Evolutionary conservation across 768 basidiomycete genomes (phyloP).

Genomic region (Hericium erinaceus): DNA sequence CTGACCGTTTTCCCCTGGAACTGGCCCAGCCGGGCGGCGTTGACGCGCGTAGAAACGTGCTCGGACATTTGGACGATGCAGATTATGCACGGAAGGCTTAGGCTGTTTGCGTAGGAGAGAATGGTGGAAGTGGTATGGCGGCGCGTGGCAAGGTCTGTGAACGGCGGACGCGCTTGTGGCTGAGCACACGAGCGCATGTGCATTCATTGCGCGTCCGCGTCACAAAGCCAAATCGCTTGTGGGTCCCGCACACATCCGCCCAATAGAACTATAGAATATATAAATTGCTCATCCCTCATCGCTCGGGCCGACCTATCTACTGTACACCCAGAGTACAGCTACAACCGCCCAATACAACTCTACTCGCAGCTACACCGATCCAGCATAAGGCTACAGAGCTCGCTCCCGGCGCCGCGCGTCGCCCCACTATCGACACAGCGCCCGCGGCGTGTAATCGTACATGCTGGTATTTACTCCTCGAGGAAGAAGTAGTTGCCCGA

Average conservation of each 20-base stretch:
- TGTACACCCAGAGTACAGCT: not conserved
- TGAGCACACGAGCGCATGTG: not conserved
- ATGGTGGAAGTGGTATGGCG: not conserved
- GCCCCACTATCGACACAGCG: not conserved
- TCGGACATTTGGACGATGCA: not conserved
- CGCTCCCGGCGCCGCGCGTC: not conserved
- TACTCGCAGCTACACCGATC: not conserved
- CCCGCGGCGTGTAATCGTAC: not conserved
- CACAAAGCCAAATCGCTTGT: too few species aligned
- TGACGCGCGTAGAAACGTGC: conserved; percentile 9
- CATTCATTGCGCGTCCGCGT: not conserved
- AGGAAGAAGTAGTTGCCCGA: conserved; percentile 91
- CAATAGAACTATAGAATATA: not conserved
- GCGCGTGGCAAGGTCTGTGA: not conserved
- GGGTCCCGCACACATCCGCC: too few species aligned
- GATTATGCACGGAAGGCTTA: not conserved
- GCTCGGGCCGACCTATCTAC: not conserved
- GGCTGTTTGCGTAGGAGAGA: not conserved
- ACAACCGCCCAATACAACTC: not conserved
- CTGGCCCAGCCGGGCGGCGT: conserved; percentile 5
- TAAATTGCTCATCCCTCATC: not conserved
- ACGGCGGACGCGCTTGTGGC: not conserved
- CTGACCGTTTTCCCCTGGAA: conserved; percentile 6
- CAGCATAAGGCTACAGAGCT: not conserved
- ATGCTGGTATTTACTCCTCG: conserved; percentile 51